Evolutionary conservation across 495 filamentous ascomycete species (phyloP).

Genomic region (Xylona heveae): DNA sequence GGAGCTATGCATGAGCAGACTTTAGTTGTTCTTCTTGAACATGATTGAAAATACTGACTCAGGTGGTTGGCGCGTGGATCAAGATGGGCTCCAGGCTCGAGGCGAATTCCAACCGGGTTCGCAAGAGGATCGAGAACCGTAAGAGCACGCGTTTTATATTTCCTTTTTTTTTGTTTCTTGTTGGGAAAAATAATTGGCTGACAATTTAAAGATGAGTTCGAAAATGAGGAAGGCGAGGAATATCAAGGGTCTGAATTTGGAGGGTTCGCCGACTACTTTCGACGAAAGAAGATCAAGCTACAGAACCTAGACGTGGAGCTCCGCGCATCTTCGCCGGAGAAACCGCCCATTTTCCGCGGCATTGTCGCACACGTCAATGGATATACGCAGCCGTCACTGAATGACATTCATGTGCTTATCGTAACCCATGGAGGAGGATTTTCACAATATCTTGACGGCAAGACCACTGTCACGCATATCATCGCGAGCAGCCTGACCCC

Average conservation of each 20-base stretch:
- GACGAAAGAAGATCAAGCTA: slow-evolving; percentile 84
- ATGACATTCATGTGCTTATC: slow-evolving; percentile 67
- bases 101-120: slow-evolving; percentile 50
- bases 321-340: slow-evolving; percentile 39
- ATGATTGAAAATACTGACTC: too few species aligned
- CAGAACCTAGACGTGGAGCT: slow-evolving; percentile 80
- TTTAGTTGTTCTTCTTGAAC: too few species aligned
- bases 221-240: slow-evolving; percentile 67
- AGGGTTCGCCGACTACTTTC: slow-evolving; percentile 75
- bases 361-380: slow-evolving; percentile 80
- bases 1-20: too few species aligned
- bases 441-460: slow-evolving; percentile 83
- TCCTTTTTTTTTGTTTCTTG: slow-evolving; percentile 1
- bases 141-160: slow-evolving; percentile 13
- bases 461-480: slow-evolving; percentile 86
- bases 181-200: background rate
- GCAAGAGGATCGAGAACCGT: slow-evolving; percentile 66
- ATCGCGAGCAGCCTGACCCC: slow-evolving; percentile 76
- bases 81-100: slow-evolving; percentile 76
- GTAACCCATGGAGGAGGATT: slow-evolving; percentile 84
- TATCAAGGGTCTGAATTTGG: slow-evolving; percentile 76
- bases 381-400: slow-evolving; percentile 79
- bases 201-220: slow-evolving; percentile 27
- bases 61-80: too few species aligned
- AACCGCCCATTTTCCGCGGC: slow-evolving; percentile 70